Conservation (phyloP, 306 rosid genomes). For the Castanea crenata region DNA sequence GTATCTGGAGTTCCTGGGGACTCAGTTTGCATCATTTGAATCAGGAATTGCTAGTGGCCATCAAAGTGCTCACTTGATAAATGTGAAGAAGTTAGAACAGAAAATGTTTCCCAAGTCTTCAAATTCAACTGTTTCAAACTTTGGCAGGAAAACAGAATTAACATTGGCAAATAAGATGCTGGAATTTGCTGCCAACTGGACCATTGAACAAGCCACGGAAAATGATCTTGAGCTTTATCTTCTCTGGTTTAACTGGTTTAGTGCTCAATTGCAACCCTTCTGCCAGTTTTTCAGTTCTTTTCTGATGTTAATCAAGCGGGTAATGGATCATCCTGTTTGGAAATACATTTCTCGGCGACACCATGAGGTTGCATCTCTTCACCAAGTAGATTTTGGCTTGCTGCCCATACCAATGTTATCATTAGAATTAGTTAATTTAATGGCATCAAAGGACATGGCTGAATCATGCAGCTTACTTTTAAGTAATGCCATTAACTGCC, state of each 20-base stretch:
- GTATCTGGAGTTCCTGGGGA: constrained; percentile 70
- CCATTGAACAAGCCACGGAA: constrained; percentile 71
- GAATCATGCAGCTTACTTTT: constrained; percentile 24
- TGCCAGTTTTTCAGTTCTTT: constrained; percentile 45
- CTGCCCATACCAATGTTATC: constrained; percentile 57
- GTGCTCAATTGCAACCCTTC: constrained; percentile 53
- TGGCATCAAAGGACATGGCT: constrained; percentile 25
- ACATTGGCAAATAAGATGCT: constrained; percentile 52
- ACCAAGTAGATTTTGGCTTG: constrained; percentile 34
- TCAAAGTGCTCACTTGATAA: constrained; percentile 35
- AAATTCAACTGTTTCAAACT: constrained; percentile 7
- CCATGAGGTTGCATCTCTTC: constrained; percentile 19
- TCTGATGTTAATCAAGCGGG: constrained; percentile 34
- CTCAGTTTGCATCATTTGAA: constrained; percentile 53
- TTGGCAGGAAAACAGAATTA: constrained; percentile 21
- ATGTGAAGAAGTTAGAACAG: constrained; percentile 35
- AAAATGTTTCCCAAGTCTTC: constrained; percentile 50
- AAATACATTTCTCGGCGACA: constrained; percentile 36
- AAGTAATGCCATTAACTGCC: constrained; percentile 55
- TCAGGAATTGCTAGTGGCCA: constrained; percentile 31
- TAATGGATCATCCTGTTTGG: constrained; percentile 73
- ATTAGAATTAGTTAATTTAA: constrained; percentile 47
- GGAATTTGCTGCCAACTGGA: constrained; percentile 79
- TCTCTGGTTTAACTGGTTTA: constrained; percentile 63
- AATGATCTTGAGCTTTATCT: constrained; percentile 64